Evolutionary conservation across 169 alveolate species (phyloP).

Genomic region (Theileria parva): DNA sequence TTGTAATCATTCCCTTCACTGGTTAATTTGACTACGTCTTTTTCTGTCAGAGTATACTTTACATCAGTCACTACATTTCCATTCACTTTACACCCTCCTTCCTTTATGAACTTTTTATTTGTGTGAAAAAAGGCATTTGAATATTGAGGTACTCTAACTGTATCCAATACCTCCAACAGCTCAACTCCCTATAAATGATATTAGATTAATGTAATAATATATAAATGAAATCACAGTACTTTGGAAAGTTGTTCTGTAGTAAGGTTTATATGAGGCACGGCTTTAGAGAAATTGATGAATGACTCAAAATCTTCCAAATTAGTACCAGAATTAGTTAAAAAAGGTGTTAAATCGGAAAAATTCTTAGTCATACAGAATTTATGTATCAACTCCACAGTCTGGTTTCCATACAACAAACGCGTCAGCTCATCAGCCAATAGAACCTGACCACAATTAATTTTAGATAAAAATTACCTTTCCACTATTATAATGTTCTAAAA

Average conservation of each 20-base stretch:
- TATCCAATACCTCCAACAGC: constrained; percentile 39
- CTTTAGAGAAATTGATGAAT: constrained; percentile 13
- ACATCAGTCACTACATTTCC: constrained; percentile 33
- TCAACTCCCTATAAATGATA: constrained; percentile 23
- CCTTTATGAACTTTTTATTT: constrained; percentile 52
- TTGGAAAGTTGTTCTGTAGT: constrained; percentile 6
- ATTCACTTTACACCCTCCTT: constrained; percentile 58
- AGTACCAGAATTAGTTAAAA: background rate
- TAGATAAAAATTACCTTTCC: constrained; percentile 25
- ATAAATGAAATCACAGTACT: background rate
- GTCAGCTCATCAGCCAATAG: constrained; percentile 64
- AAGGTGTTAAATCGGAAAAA: background rate
- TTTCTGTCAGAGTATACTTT: constrained; percentile 2
- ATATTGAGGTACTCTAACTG: constrained; percentile 37
- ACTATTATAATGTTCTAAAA: constrained; percentile 31
- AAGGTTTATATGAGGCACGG: constrained; percentile 30
- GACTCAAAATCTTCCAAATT: constrained; percentile 28
- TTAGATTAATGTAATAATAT: too few relatives aligned
- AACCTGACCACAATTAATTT: background rate
- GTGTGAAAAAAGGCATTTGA: constrained; percentile 32
- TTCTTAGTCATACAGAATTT: constrained; percentile 43
- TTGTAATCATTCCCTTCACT: constrained; percentile 16
- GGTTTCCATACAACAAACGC: constrained; percentile 30
- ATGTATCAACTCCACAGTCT: constrained; percentile 42
- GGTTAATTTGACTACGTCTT: constrained; percentile 33